Evolutionary conservation across 345 rosid species (phyloP), one percentile per base, ranked within the genome.

Genomic region (Acer yangbiense): DNA sequence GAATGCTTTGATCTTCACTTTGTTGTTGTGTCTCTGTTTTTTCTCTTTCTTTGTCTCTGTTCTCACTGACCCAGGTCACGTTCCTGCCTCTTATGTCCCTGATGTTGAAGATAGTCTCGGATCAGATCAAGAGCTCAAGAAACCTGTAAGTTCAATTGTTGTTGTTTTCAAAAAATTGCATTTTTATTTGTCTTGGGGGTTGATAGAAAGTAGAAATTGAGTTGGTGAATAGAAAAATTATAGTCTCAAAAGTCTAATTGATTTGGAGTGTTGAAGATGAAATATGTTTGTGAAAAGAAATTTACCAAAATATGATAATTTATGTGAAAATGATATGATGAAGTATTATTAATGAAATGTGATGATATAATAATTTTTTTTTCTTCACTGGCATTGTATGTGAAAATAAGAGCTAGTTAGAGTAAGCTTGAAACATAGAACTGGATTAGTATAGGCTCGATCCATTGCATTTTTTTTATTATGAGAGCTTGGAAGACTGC

Each of bases 21-120:
- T 74, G 50, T 74, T 87, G 76, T 84, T 86, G 57, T 87, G 73
- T 83, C 80, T 87, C 43, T 92, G 83, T 78, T 72, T 89, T 72
- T 70, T 83, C 65, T 87, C 92, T 32, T 88, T 88, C 73, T 65
- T 61, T 18, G 73, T 82, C 44, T 81, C 87, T 71, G 87, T 89
- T 81, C 63, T 87, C 14, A 71, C 85, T 25, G 93, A 88, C 72
- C 91, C 97, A 67, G 94, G 97, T 66, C 78, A 80, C 60, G 90
- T 87, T 58, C 92, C 94, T 7, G 68, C 87, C 13, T 80, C 90
- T 72, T 92, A 77, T 80, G 74, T 78, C 50, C 93, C 92, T 83
- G 97, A 92, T 79, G 85, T 89, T 67, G 97, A 92, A 82, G 82
- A 52, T 76, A 27, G 46, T 60, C 63, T 17, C 32, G 54, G 69